Evolutionary conservation across 2,329 filamentous ascomycete species (phyloP).

Genomic region (Cladophialophora yegresii): DNA sequence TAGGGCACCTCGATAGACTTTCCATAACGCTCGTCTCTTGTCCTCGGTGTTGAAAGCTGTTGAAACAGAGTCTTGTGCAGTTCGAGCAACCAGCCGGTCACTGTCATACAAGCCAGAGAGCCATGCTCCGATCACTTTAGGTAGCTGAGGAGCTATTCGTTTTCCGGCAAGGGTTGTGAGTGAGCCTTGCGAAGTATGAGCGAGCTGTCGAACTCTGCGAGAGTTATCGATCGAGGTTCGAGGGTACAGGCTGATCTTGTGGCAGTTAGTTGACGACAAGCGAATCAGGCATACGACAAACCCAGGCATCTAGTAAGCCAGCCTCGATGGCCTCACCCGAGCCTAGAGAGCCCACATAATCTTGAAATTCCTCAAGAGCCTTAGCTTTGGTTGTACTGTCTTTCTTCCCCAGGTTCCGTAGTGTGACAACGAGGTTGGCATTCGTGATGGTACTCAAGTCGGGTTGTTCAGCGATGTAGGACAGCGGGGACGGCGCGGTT

Average conservation of each 20-base stretch:
- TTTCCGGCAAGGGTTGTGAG: slow-evolving; percentile 66
- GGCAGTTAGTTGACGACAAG: slow-evolving; percentile 25
- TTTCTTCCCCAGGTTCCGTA: slow-evolving; percentile 91
- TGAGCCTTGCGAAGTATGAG: slow-evolving; percentile 72
- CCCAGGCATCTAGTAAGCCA: slow-evolving; percentile 91
- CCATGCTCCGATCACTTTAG: slow-evolving; percentile 83
- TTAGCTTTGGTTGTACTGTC: slow-evolving; percentile 90
- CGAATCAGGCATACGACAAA: slow-evolving; percentile 49
- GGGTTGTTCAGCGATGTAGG: slow-evolving; percentile 83
- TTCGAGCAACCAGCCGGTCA: slow-evolving; percentile 72
- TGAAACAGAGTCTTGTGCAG: slow-evolving; percentile 74
- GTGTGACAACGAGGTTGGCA: slow-evolving; percentile 79
- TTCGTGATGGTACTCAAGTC: slow-evolving; percentile 77
- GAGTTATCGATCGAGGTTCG: slow-evolving; percentile 87
- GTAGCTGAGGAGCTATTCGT: slow-evolving; percentile 77
- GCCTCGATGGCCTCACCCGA: slow-evolving; percentile 52
- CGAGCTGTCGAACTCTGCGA: slow-evolving; percentile 81
- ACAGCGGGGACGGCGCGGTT: slow-evolving; percentile 60
- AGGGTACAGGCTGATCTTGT: slow-evolving; percentile 79
- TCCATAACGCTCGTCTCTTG: slow-evolving; percentile 76
- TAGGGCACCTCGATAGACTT: slow-evolving; percentile 76
- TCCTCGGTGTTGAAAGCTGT: slow-evolving; percentile 77
- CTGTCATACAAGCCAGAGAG: slow-evolving; percentile 84
- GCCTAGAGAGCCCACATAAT: slow-evolving; percentile 55
- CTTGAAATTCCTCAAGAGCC: slow-evolving; percentile 80